Evolutionary conservation across 2,329 filamentous ascomycete genomes (phyloP).

Genomic region (Fusarium camptoceras): DNA sequence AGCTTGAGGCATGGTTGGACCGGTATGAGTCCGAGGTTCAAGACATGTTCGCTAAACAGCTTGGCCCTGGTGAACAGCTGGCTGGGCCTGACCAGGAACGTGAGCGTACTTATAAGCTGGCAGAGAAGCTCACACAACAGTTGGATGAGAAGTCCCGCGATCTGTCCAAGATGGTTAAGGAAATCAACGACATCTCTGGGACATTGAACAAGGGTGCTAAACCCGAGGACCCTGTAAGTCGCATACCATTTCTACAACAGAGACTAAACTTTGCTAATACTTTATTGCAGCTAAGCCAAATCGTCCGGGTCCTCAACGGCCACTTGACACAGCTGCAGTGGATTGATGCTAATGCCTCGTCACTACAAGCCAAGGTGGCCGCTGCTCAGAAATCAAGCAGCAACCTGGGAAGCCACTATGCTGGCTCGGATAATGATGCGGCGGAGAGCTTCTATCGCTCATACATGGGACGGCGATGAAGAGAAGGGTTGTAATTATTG

Average conservation of each 20-base stretch:
- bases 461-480: constrained; percentile 79
- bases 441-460: constrained; percentile 93
- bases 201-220: constrained; percentile 90
- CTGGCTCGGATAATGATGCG: constrained; percentile 73
- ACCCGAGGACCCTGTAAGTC: constrained; percentile 84
- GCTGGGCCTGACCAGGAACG: constrained; percentile 94
- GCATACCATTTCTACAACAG: background rate
- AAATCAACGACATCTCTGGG: constrained; percentile 94
- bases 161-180: constrained; percentile 95
- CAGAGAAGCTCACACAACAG: constrained; percentile 90
- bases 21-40: constrained; percentile 93
- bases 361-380: constrained; percentile 83
- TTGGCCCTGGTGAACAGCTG: constrained; percentile 79
- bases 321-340: constrained; percentile 92
- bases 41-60: constrained; percentile 83
- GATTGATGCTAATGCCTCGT: constrained; percentile 87
- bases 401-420: constrained; percentile 67
- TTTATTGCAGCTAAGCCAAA: constrained; percentile 80
- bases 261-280: constrained; percentile 43
- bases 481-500: constrained; percentile 30
- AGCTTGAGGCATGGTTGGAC: constrained; percentile 88
- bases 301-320: constrained; percentile 93
- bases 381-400: constrained; percentile 84
- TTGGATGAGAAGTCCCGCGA: constrained; percentile 95
- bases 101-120: constrained; percentile 94